These are phyloP conservation scores for Lactarius psammicola DNA, from an alignment of 768 basidiomycete genomes.

Conservation along the genomic window DNA sequence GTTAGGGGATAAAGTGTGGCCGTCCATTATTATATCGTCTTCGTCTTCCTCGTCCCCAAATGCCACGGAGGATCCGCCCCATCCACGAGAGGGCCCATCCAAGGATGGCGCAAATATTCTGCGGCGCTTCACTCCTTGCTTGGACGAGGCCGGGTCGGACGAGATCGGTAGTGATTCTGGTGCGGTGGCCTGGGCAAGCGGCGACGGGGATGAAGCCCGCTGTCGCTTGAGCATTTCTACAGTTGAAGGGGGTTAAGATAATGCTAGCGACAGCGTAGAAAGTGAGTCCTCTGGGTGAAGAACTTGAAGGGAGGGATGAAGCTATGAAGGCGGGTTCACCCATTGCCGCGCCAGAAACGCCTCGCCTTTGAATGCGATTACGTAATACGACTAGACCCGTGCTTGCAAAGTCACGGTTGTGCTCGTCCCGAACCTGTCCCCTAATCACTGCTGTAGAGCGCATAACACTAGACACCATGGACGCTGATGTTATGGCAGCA, in stretches of 20 bases:
- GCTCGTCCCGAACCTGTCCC: neutral
- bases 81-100: slow-evolving; percentile 53
- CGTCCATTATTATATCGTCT: slow-evolving; percentile 29
- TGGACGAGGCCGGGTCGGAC: slow-evolving; percentile 33
- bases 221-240: slow-evolving; percentile 29
- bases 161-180: slow-evolving; percentile 22
- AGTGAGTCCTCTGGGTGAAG: neutral
- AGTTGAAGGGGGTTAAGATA: neutral
- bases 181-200: slow-evolving; percentile 15
- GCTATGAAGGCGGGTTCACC: neutral
- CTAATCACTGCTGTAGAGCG: neutral
- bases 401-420: too few relatives aligned
- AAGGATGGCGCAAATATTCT: slow-evolving; percentile 51
- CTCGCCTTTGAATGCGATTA: slow-evolving; percentile 26
- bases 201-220: slow-evolving; percentile 27
- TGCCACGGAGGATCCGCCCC: slow-evolving; percentile 31
- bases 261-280: neutral
- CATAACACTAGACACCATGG: slow-evolving; percentile 38
- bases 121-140: slow-evolving; percentile 50
- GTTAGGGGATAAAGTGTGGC: neutral
- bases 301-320: neutral
- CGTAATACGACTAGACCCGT: neutral
- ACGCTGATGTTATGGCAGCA: slow-evolving; percentile 67
- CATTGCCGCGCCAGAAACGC: neutral
- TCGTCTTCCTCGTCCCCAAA: slow-evolving; percentile 36